These are phyloP conservation scores for Cladobotryum mycophilum DNA, from an alignment of 2,329 filamentous ascomycete genomes.

Conservation along the genomic window DNA sequence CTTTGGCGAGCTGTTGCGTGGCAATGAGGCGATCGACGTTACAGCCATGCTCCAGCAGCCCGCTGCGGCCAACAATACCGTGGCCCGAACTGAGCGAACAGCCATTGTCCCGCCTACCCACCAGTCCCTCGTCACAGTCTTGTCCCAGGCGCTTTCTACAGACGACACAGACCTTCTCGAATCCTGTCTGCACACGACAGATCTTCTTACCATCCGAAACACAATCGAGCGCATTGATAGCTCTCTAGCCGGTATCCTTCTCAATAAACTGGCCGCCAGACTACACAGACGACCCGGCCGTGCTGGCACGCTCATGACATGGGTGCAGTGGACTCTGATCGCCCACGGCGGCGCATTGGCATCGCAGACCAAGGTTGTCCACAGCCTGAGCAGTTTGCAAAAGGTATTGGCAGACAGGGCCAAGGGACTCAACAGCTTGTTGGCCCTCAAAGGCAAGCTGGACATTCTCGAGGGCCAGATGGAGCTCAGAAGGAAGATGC, in stretches of 20 bases:
- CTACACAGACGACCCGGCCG: conserved; percentile 82
- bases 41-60: conserved; percentile 49
- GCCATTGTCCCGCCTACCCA: conserved; percentile 59
- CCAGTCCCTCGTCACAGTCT: conserved; percentile 83
- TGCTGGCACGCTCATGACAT: conserved; percentile 83
- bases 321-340: conserved; percentile 93
- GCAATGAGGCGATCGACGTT: conserved; percentile 71
- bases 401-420: conserved; percentile 84
- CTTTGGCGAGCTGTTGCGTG: conserved; percentile 80
- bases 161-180: conserved; percentile 88
- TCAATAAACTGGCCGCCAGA: conserved; percentile 79
- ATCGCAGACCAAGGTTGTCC: conserved; percentile 75
- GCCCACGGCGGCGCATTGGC: conserved; percentile 88
- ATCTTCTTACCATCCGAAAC: conserved; percentile 69
- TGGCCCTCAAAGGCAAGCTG: conserved; percentile 89
- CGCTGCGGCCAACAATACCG: conserved; percentile 21
- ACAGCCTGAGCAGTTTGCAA: conserved; percentile 70
- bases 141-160: conserved; percentile 86
- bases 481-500: conserved; percentile 66
- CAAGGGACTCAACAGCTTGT: conserved; percentile 70
- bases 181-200: conserved; percentile 78
- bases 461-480: conserved; percentile 92
- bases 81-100: conserved; percentile 38
- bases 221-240: conserved; percentile 91
- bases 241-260: conserved; percentile 67